Evolutionary conservation across 2,329 filamentous ascomycete genomes (phyloP).

Genomic region (Pseudocercospora fijiensis): DNA sequence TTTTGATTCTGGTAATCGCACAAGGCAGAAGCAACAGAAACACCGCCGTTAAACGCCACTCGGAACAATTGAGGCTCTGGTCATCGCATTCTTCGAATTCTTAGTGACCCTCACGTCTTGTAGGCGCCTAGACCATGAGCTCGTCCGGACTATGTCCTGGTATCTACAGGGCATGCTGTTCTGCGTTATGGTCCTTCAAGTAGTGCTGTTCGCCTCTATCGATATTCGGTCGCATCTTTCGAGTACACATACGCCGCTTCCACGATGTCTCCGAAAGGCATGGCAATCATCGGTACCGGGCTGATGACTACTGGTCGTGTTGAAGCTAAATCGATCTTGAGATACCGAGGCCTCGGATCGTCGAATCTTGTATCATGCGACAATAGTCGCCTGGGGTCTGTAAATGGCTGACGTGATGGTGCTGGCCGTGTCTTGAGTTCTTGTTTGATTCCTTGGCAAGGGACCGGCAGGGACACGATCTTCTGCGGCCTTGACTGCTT

Average conservation of each 20-base stretch:
- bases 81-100: neutral
- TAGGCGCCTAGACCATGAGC: neutral
- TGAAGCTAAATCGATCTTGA: conserved; percentile 14
- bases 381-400: conserved; percentile 9
- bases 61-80: neutral
- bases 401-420: conserved; percentile 7
- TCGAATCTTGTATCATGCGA: conserved; percentile 9
- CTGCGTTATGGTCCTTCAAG: neutral
- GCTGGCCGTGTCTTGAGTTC: neutral
- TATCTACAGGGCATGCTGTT: neutral
- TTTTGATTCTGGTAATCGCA: neutral
- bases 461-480: neutral
- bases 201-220: neutral
- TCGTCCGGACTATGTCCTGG: neutral
- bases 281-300: conserved; percentile 18
- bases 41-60: neutral
- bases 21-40: neutral
- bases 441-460: neutral
- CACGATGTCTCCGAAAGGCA: conserved; percentile 20
- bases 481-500: neutral
- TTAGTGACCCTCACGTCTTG: neutral
- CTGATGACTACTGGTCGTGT: conserved; percentile 16
- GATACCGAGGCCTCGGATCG: conserved; percentile 11
- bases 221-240: neutral
- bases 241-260: conserved; percentile 8